These are phyloP conservation scores for Biscutella laevigata DNA, from an alignment of 441 rosid genomes.

Conservation along the genomic window DNA sequence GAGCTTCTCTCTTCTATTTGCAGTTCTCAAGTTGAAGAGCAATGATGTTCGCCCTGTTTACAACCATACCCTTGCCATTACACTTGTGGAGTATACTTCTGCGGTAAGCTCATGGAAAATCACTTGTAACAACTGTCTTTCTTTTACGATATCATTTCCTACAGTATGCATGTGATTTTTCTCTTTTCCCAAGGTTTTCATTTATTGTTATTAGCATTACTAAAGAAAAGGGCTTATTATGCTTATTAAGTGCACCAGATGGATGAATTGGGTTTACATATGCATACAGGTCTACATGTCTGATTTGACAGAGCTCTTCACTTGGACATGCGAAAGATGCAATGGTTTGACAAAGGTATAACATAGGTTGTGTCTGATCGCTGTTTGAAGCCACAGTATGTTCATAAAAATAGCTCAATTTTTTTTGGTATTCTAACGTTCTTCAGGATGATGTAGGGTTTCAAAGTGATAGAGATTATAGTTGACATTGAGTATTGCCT, in stretches of 20 bases:
- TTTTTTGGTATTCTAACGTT: constrained; percentile 39
- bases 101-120: constrained; percentile 46
- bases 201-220: no score
- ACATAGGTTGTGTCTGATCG: constrained; percentile 4
- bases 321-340: constrained; percentile 87
- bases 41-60: constrained; percentile 34
- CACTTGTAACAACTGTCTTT: background rate
- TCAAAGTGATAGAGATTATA: constrained; percentile 70
- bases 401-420: background rate
- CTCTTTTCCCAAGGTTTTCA: no score
- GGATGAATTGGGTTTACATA: constrained; percentile 15
- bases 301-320: constrained; percentile 64
- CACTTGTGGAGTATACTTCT: constrained; percentile 84
- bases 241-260: background rate
- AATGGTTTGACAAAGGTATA: constrained; percentile 59
- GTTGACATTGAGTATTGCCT: constrained; percentile 74
- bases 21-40: constrained; percentile 48
- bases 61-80: constrained; percentile 76
- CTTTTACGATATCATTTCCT: background rate
- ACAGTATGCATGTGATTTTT: constrained; percentile 40
- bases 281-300: constrained; percentile 69
- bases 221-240: background rate
- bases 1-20: constrained; percentile 18
- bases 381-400: constrained; percentile 4
- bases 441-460: constrained; percentile 49